Conservation (phyloP, 2,329 filamentous ascomycete species). For the Fusarium bactridioides region DNA sequence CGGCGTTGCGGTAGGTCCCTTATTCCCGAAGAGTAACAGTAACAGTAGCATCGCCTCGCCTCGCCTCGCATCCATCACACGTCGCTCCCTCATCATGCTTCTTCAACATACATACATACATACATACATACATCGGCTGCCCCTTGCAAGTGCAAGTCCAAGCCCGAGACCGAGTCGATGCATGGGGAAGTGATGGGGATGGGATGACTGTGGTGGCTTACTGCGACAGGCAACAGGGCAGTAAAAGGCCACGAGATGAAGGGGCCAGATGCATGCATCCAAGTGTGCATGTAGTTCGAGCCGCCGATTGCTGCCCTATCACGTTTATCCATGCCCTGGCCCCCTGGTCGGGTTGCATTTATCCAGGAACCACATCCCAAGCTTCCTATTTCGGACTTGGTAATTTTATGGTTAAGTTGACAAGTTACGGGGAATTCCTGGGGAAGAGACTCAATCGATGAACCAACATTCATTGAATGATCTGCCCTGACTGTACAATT, state of each 20-base stretch:
- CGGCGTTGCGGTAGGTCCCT: conserved; percentile 24
- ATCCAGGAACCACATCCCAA: conserved; percentile 33
- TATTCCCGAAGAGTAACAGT: conserved; percentile 19
- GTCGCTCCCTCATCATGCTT: neutral
- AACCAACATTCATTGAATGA: conserved; percentile 16
- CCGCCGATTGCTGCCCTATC: conserved; percentile 19
- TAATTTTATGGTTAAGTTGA: conserved; percentile 27
- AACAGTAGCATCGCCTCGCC: neutral
- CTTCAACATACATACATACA: neutral
- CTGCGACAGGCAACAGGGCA: neutral
- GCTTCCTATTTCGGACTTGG: conserved; percentile 26
- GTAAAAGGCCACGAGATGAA: conserved; percentile 21
- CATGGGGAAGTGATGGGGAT: neutral
- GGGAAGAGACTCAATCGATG: conserved; percentile 1
- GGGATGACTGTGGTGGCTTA: conserved; percentile 10
- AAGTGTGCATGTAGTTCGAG: conserved; percentile 7
- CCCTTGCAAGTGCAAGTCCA: neutral
- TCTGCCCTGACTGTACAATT: conserved; percentile 20
- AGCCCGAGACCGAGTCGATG: neutral
- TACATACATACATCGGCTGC: neutral
- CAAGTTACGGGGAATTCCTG: conserved; percentile 1
- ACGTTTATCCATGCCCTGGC: neutral
- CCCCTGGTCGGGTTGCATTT: conserved; percentile 29
- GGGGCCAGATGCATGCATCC: neutral
- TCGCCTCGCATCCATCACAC: neutral